phyloP scores from a whole-genome alignment of 2,329 filamentous ascomycete genomes.

The Chaetomiaceae sp. region DNA sequence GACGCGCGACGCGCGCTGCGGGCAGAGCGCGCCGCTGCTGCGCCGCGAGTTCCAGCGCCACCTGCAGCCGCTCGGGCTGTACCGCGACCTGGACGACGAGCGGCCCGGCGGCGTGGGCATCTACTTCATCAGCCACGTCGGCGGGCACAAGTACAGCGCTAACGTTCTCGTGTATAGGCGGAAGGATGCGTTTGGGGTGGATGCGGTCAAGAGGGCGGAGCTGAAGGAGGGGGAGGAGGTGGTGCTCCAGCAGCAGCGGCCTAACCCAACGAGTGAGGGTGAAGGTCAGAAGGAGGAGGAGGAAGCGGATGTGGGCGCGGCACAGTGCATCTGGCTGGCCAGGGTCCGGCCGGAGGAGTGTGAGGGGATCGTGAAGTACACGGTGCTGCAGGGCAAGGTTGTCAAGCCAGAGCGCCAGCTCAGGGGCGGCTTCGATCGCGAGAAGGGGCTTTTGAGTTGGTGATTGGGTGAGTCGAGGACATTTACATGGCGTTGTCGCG shows the following conservation, averaged over 20 bases:
- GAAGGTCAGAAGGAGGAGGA: constrained; percentile 32
- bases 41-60: constrained; percentile 84
- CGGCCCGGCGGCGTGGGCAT: constrained; percentile 88
- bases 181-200: constrained; percentile 42
- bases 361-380: constrained; percentile 85
- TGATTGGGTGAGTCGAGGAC: too few relatives aligned
- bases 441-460: constrained; percentile 80
- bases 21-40: constrained; percentile 87
- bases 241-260: not conserved
- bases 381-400: constrained; percentile 86
- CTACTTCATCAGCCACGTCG: constrained; percentile 94
- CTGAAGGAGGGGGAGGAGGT: constrained; percentile 14
- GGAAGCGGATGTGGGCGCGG: constrained; percentile 52
- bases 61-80: constrained; percentile 74
- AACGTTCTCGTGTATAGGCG: constrained; percentile 89
- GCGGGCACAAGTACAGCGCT: constrained; percentile 92
- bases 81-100: constrained; percentile 81
- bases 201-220: constrained; percentile 23
- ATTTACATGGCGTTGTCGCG: too few relatives aligned
- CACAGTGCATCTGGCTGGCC: constrained; percentile 90
- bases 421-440: constrained; percentile 82
- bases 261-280: too few relatives aligned
- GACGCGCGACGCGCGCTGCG: constrained; percentile 91
- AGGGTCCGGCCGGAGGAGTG: constrained; percentile 81
- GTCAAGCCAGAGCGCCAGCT: constrained; percentile 83